phyloP scores from a whole-genome alignment of 352 stramenopile genomes.

The Pythium volutum region DNA sequence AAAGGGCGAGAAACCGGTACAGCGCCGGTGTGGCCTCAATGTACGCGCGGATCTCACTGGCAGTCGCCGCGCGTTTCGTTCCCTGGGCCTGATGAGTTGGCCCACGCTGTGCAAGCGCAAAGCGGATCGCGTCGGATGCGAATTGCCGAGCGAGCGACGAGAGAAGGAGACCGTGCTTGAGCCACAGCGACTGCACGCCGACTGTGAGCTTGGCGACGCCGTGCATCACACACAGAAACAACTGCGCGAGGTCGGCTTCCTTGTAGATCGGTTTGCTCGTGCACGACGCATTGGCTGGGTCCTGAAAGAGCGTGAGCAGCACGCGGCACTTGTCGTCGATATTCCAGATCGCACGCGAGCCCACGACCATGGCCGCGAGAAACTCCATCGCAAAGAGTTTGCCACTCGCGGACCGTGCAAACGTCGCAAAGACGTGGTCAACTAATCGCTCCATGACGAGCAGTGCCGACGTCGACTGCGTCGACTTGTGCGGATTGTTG shows the following conservation, averaged over 20 bases:
- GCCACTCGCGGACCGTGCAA: conserved; percentile 19
- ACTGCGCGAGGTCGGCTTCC: conserved; percentile 46
- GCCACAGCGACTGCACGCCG: conserved; percentile 43
- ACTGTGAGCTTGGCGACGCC: conserved; percentile 49
- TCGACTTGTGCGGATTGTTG: conserved; percentile 10
- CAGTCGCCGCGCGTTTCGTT: conserved; percentile 1
- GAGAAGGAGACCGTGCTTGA: conserved; percentile 24
- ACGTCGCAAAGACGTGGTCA: conserved; percentile 66
- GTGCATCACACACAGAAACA: conserved; percentile 61
- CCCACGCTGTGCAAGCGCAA: not conserved
- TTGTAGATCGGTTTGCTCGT: conserved; percentile 36
- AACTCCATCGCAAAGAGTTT: conserved; percentile 61
- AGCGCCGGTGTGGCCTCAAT: conserved; percentile 33
- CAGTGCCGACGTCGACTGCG: not conserved
- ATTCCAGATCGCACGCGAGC: conserved; percentile 62
- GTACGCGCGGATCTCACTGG: conserved; percentile 33
- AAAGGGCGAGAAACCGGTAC: conserved; percentile 50
- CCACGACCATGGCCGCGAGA: conserved; percentile 49
- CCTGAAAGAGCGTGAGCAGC: conserved; percentile 56
- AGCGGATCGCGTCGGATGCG: conserved; percentile 20
- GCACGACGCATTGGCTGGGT: conserved; percentile 24
- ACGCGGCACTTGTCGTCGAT: conserved; percentile 52
- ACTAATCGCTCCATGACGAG: conserved; percentile 48
- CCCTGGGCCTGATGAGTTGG: not conserved
- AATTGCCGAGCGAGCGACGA: conserved; percentile 22